Evolutionary conservation across 768 basidiomycete species (phyloP), one percentile per base, ranked within the genome.

Genomic region (Sporobolomyces pararoseus): DNA sequence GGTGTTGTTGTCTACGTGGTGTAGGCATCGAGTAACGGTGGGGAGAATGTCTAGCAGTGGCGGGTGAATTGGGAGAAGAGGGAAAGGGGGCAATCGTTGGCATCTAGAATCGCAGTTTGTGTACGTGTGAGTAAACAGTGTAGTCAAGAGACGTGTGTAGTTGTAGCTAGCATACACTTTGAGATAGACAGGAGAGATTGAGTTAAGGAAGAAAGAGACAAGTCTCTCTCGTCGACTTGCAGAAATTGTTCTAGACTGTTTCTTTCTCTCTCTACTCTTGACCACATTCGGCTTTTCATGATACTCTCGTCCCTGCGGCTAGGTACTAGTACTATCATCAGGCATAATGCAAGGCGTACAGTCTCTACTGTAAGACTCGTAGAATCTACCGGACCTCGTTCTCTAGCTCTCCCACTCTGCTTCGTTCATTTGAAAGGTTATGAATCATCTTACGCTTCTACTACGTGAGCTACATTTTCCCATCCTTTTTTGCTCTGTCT

Each of bases 321-420:
- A 42, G 39, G 39, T 42, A 42, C 39, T 42, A 42, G 10, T 42
- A 42, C 39, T 17, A 42, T 42, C 17, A 9, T 42, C 39, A 42
- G 17, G 39, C n/a, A n/a, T n/a, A n/a, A n/a, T n/a, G n/a, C n/a
- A n/a, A n/a, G n/a, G n/a, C n/a, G 66, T 16, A 6, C 5, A 13
- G 23, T 65, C 4, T 70, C 68, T 4, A 61, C 63, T 29, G 31
- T 65, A 0, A 51, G 63, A 34, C 44, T 46, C 49, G 52, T 65
- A 17, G 23, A 29, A 9, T 19, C 64, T 12, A 29, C 49, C 4
- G 42, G 29, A 0, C 9, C 27, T 4, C 65, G 68, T 3, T 52
- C 66, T 2, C 67, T 73, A 27, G 72, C 72, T 4, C 61, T 66
- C 2, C 72, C 72, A 19, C 61, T 73, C 55, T 68, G 65, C 35